These are phyloP conservation scores for Lipomyces oligophaga DNA, from an alignment of 805 yeast species.

Conservation along the genomic window DNA sequence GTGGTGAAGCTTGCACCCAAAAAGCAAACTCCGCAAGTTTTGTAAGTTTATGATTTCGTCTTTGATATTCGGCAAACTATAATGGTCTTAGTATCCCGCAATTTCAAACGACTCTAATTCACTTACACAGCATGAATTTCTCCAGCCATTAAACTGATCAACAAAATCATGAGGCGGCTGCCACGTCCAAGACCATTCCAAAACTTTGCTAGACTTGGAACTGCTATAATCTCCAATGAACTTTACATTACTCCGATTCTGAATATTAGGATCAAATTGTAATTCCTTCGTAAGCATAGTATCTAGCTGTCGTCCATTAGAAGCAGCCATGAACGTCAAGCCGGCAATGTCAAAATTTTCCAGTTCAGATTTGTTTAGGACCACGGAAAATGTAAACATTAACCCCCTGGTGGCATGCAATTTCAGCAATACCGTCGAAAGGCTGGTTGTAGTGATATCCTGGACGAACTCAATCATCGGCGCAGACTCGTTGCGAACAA, in stretches of 20 bases:
- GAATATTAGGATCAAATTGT: conserved; percentile 32
- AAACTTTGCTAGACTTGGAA: conserved; percentile 25
- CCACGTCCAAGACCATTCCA: conserved; percentile 39
- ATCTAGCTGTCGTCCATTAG: conserved; percentile 33
- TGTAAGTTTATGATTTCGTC: conserved; percentile 35
- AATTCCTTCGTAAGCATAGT: conserved; percentile 37
- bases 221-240: background rate
- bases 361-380: conserved; percentile 1
- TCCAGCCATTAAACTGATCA: conserved; percentile 32
- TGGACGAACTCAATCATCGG: conserved; percentile 24
- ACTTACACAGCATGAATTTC: conserved; percentile 35
- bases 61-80: conserved; percentile 41
- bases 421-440: conserved; percentile 21
- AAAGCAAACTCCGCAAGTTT: conserved; percentile 37
- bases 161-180: conserved; percentile 24
- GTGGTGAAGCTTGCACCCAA: conserved; percentile 39
- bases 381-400: conserved; percentile 10
- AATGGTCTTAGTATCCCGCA: background rate
- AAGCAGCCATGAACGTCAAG: conserved; percentile 37
- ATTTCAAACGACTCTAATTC: background rate
- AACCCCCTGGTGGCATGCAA: conserved; percentile 14
- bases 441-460: conserved; percentile 14
- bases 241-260: conserved; percentile 3
- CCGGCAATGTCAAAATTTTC: conserved; percentile 27
- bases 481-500: conserved; percentile 7